A percentile compares a stretch with the other conserved stretches of the same genome.
phyloP scores from a whole-genome alignment of 2,329 filamentous ascomycete genomes.

The Mycocentrospora acerina region DNA sequence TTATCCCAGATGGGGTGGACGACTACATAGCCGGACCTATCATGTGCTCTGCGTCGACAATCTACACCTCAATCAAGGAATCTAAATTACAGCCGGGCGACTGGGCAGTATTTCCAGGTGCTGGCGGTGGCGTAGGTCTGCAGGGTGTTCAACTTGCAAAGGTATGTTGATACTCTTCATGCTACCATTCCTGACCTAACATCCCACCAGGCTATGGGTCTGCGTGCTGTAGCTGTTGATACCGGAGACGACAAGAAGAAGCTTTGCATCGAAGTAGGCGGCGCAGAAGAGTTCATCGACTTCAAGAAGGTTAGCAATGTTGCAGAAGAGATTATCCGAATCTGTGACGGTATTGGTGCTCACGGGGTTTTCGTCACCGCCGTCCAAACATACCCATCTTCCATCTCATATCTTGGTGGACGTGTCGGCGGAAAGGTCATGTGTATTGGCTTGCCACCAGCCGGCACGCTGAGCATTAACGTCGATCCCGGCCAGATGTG shows the following conservation, averaged over 20 bases:
- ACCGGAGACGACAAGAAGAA: conserved; percentile 39
- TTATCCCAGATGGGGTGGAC: conserved; percentile 57
- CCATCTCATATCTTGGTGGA: conserved; percentile 41
- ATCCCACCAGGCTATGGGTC: conserved; percentile 33
- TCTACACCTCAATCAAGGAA: conserved; percentile 58
- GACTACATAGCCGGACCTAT: conserved; percentile 61
- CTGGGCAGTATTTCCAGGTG: conserved; percentile 58
- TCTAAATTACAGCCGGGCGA: conserved; percentile 53
- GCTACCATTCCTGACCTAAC: too few relatives aligned
- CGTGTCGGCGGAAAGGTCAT: conserved; percentile 55
- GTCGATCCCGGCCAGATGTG: conserved; percentile 39
- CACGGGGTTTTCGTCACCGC: conserved; percentile 45
- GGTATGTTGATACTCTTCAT: background rate
- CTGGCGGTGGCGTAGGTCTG: conserved; percentile 58
- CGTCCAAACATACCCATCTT: conserved; percentile 33
- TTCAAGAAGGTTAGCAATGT: conserved; percentile 38
- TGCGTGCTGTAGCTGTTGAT: conserved; percentile 40
- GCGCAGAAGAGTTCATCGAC: conserved; percentile 43
- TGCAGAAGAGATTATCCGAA: conserved; percentile 34
- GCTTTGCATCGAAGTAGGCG: conserved; percentile 33
- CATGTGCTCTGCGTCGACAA: conserved; percentile 62
- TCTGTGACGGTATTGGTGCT: conserved; percentile 40
- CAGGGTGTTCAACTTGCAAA: conserved; percentile 55
- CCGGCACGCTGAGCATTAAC: conserved; percentile 31
- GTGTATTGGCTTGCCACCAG: conserved; percentile 51